Conservation (phyloP, 2,329 filamentous ascomycete species). For the Apiospora malaysiana region DNA sequence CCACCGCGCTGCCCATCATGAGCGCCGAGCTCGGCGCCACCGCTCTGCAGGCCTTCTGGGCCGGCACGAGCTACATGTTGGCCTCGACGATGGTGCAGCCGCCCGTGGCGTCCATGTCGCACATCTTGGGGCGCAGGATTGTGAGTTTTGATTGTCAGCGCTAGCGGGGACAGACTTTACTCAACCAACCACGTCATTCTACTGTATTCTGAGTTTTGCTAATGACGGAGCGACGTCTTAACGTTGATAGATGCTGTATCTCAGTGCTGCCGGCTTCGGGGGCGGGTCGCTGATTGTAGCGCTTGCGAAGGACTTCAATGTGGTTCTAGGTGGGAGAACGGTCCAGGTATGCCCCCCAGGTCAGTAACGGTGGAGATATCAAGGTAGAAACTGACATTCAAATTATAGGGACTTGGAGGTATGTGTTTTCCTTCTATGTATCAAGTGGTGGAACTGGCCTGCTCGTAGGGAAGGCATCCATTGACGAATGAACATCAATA, state of each 20-base stretch:
- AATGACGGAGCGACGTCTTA: not conserved
- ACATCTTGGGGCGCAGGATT: conserved; percentile 28
- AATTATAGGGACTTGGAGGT: not conserved
- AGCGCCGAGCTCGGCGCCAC: conserved; percentile 55
- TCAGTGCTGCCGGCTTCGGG: conserved; percentile 27
- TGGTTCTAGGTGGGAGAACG: conserved; percentile 49
- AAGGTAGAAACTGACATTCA: not conserved
- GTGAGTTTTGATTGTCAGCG: conserved; percentile 14
- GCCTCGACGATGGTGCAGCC: conserved; percentile 68
- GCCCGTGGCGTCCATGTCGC: conserved; percentile 29
- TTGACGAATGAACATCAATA: not conserved
- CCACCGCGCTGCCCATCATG: conserved; percentile 63
- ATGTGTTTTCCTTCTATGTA: not conserved
- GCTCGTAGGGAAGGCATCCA: not conserved
- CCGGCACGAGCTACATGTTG: conserved; percentile 73
- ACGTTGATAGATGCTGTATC: conserved; percentile 27
- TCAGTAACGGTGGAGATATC: not conserved
- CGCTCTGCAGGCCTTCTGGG: conserved; percentile 72
- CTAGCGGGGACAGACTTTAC: no score
- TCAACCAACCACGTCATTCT: no score
- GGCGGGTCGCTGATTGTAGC: conserved; percentile 30
- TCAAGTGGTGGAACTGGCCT: not conserved
- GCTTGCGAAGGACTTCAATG: conserved; percentile 47
- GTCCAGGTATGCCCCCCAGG: conserved; percentile 42
- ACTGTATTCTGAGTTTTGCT: no score